phyloP scores from a whole-genome alignment of 257 asterid genomes.

The Solanum arcanum region DNA sequence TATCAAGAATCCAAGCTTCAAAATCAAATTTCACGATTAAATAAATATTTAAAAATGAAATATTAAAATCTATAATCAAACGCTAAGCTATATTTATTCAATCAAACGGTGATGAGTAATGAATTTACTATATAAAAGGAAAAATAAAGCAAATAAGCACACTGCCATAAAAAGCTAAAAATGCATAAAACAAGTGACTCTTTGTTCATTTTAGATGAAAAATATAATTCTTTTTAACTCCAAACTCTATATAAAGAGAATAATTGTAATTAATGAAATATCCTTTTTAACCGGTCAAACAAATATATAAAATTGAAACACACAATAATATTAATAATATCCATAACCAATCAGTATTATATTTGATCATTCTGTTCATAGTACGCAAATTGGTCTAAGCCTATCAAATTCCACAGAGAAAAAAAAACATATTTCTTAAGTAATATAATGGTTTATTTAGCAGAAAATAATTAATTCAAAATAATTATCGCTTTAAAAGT shows the following conservation, averaged over 20 bases:
- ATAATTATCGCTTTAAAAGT: background rate
- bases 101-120: background rate
- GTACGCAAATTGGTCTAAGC: background rate
- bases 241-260: too few relatives aligned
- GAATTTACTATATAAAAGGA: background rate
- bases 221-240: too few relatives aligned
- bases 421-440: background rate
- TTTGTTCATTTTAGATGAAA: too few relatives aligned
- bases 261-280: background rate
- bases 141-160: too few relatives aligned
- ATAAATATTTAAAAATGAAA: too few relatives aligned
- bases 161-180: too few relatives aligned
- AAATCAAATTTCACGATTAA: too few relatives aligned
- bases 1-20: background rate
- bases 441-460: background rate
- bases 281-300: background rate
- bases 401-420: background rate
- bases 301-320: background rate
- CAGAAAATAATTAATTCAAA: background rate
- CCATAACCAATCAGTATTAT: background rate
- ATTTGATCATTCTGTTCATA: background rate
- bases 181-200: too few relatives aligned
- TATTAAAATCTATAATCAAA: too few relatives aligned
- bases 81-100: fast-evolving
- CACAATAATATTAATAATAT: background rate